These are phyloP conservation scores for Strigomonas culicis DNA, from an alignment of 208 protist genomes.

Conservation along the genomic window DNA sequence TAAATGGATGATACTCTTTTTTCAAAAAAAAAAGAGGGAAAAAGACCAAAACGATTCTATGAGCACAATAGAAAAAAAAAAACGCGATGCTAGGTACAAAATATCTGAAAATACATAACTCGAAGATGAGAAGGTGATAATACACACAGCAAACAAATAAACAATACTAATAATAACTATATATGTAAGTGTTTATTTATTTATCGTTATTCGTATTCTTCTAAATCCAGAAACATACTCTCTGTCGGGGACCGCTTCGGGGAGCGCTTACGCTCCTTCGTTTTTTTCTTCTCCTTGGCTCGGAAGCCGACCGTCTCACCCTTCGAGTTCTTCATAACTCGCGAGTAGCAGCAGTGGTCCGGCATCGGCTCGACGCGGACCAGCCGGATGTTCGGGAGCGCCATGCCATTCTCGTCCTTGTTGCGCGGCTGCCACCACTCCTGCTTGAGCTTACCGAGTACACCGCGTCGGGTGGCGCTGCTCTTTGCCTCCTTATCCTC, in stretches of 20 bases:
- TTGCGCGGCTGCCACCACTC: too few species aligned
- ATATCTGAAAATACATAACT: too few species aligned
- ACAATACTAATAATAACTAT: not conserved
- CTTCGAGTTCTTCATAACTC: not conserved
- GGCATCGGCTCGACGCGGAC: not conserved
- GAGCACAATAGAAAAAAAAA: constrained; percentile 15
- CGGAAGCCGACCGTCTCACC: not conserved
- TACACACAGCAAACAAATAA: constrained; percentile 14
- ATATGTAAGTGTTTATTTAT: constrained; percentile 13
- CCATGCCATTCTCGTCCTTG: too few species aligned
- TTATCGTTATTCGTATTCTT: constrained; percentile 5
- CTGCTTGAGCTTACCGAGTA: too few species aligned
- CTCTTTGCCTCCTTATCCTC: too few species aligned
- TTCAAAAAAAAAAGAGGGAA: constrained; percentile 17
- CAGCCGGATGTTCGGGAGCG: too few species aligned
- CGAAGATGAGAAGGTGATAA: not conserved
- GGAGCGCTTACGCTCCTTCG: constrained; percentile 20
- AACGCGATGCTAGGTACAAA: not conserved
- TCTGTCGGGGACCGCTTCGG: constrained; percentile 23
- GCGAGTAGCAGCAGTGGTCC: constrained; percentile 5
- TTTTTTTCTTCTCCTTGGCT: constrained; percentile 18
- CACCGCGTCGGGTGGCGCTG: too few species aligned
- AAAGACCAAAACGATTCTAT: constrained; percentile 12
- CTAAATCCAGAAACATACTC: constrained; percentile 31
- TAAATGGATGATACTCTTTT: too few species aligned